Percentiles rank a stretch among this genome's conserved stretches.
phyloP scores from a whole-genome alignment of 768 basidiomycete genomes.

The Mycena capillaripes region DNA sequence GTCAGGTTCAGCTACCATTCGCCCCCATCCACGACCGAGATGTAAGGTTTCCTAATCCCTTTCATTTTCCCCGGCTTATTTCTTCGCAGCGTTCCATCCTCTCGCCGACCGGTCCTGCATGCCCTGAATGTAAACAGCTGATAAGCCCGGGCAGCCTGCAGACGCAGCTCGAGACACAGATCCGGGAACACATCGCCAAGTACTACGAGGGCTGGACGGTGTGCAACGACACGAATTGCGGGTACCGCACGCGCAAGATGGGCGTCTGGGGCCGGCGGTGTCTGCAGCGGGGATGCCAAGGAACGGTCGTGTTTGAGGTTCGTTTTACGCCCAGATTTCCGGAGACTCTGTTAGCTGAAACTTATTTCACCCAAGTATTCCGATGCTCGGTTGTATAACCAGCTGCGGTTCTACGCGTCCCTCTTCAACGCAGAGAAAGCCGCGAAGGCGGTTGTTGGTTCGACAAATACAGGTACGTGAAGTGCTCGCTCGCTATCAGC shows the following conservation, averaged over 20 bases:
- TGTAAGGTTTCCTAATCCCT: slow-evolving; percentile 51
- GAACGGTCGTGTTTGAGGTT: slow-evolving; percentile 83
- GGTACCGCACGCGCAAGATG: slow-evolving; percentile 92
- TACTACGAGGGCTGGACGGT: slow-evolving; percentile 94
- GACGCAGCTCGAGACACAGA: slow-evolving; percentile 89
- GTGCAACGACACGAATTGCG: slow-evolving; percentile 91
- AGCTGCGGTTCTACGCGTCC: slow-evolving; percentile 85
- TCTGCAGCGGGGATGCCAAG: slow-evolving; percentile 76
- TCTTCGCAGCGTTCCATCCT: slow-evolving; percentile 74
- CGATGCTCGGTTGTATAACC: slow-evolving; percentile 89
- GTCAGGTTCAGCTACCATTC: slow-evolving; percentile 72
- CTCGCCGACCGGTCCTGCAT: slow-evolving; percentile 73
- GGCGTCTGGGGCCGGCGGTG: slow-evolving; percentile 91
- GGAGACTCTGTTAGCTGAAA: no score
- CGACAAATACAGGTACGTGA: slow-evolving; percentile 52
- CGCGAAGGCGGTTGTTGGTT: slow-evolving; percentile 63
- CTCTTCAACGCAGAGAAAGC: slow-evolving; percentile 84
- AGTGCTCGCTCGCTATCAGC: neutral
- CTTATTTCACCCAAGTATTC: slow-evolving; percentile 70
- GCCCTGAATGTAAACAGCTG: slow-evolving; percentile 72
- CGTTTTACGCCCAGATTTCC: slow-evolving; percentile 38
- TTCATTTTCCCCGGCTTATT: slow-evolving; percentile 10
- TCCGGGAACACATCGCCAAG: slow-evolving; percentile 78
- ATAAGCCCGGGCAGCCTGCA: slow-evolving; percentile 76
- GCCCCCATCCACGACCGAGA: slow-evolving; percentile 70